These are phyloP conservation scores for Cutaneotrichosporon arboriforme DNA, from an alignment of 1,284 basidiomycete genomes.

Conservation along the genomic window DNA sequence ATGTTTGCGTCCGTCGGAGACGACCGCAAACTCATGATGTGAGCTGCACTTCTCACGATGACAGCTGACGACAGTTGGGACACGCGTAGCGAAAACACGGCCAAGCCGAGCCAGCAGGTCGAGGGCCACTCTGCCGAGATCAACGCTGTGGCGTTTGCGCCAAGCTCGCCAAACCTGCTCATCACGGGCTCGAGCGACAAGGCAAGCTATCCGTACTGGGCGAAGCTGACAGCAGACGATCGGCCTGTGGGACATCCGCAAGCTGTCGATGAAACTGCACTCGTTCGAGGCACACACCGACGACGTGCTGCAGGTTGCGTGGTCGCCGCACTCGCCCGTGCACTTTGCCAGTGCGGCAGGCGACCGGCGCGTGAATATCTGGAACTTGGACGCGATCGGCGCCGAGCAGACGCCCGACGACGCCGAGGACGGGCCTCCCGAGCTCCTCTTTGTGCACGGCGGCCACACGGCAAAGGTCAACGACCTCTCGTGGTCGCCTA, in stretches of 20 bases:
- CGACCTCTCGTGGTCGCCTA: slow-evolving; percentile 49
- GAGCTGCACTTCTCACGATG: slow-evolving; percentile 33
- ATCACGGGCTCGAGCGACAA: slow-evolving; percentile 93
- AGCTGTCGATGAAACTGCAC: slow-evolving; percentile 75
- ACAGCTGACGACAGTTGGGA: slow-evolving; percentile 68
- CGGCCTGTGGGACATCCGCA: slow-evolving; percentile 81
- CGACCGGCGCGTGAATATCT: slow-evolving; percentile 88
- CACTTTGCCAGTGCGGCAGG: slow-evolving; percentile 89
- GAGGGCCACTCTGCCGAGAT: slow-evolving; percentile 89
- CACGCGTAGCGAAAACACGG: slow-evolving; percentile 60
- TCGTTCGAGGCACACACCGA: slow-evolving; percentile 90
- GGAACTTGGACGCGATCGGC: slow-evolving; percentile 91
- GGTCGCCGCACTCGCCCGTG: slow-evolving; percentile 88
- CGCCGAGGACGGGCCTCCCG: slow-evolving; percentile 91
- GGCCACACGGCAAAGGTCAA: slow-evolving; percentile 53
- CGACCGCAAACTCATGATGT: slow-evolving; percentile 91
- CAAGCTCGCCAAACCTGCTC: slow-evolving; percentile 73
- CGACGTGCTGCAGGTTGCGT: slow-evolving; percentile 87
- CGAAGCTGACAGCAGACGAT: slow-evolving; percentile 56
- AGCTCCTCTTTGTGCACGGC: slow-evolving; percentile 86
- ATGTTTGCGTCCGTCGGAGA: slow-evolving; percentile 96
- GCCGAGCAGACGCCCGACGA: slow-evolving; percentile 96
- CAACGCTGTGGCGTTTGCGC: slow-evolving; percentile 84
- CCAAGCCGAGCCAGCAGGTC: slow-evolving; percentile 65
- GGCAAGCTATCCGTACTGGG: neutral